Evolutionary conservation across 106 monocot genomes (phyloP).

Genomic region (Allium sativum): DNA sequence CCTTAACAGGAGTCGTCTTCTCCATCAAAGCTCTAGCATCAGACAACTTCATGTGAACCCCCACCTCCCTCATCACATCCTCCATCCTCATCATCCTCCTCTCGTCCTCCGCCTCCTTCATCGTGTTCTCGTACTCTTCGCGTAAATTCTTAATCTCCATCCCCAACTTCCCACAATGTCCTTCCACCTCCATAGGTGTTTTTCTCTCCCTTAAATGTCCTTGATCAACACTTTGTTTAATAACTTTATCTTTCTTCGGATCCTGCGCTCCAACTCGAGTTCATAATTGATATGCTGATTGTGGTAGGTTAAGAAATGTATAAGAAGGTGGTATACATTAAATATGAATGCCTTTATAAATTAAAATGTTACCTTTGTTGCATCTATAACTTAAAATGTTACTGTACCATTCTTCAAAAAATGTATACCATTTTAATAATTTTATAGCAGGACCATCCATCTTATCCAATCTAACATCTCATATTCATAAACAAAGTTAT

Average conservation of each 20-base stretch:
- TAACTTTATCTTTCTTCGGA: constrained; percentile 35
- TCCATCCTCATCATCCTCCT: constrained; percentile 8
- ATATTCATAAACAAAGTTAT: no score
- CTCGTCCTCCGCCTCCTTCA: constrained; percentile 28
- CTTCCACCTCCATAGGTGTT: constrained; percentile 18
- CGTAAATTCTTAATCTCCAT: constrained; percentile 2
- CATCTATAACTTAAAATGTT: no score
- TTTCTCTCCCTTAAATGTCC: constrained; percentile 24
- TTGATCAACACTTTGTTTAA: constrained; percentile 15
- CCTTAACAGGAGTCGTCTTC: constrained; percentile 8
- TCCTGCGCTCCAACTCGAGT: constrained; percentile 40
- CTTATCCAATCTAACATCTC: no score
- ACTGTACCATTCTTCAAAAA: no score
- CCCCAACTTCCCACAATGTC: constrained; percentile 16
- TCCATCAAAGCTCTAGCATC: constrained; percentile 1
- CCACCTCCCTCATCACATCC: constrained; percentile 7
- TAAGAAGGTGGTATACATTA: no score
- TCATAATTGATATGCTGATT: no score
- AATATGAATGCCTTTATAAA: no score
- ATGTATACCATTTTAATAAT: no score
- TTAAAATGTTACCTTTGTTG: no score
- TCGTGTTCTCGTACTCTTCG: constrained; percentile 11
- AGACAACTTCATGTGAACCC: constrained; percentile 6
- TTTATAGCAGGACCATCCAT: no score
- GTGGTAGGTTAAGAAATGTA: no score